Evolutionary conservation across 148 eudicot species (phyloP).

Genomic region (Dysphania ambrosioides): DNA sequence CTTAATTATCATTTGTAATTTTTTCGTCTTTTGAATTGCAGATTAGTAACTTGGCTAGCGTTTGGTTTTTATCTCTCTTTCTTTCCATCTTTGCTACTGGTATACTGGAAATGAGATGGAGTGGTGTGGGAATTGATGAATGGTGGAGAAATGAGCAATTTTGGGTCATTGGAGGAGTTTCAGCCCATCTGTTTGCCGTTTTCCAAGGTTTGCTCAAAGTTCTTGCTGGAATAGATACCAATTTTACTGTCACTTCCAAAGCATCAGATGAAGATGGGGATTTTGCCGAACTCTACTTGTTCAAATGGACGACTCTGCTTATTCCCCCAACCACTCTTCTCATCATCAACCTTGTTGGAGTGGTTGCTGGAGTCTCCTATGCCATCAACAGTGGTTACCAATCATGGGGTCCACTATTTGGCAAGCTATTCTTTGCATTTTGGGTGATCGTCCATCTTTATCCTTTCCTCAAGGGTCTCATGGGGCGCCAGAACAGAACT

Average conservation of each 20-base stretch:
- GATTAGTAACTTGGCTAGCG: constrained; percentile 53
- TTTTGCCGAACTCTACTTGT: constrained; percentile 50
- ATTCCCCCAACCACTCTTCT: constrained; percentile 59
- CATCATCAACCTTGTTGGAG: constrained; percentile 44
- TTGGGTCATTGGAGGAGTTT: constrained; percentile 62
- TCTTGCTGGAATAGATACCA: constrained; percentile 58
- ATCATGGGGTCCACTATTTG: constrained; percentile 60
- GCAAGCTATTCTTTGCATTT: constrained; percentile 55
- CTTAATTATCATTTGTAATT: neutral
- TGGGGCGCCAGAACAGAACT: constrained; percentile 51
- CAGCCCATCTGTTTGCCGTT: constrained; percentile 56
- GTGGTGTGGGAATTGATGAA: constrained; percentile 58
- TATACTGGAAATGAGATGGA: constrained; percentile 57
- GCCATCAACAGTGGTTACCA: constrained; percentile 58
- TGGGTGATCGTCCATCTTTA: constrained; percentile 65
- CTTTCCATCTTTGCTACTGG: constrained; percentile 57
- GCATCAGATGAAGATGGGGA: constrained; percentile 57
- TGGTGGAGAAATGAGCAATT: constrained; percentile 75
- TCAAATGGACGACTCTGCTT: constrained; percentile 55
- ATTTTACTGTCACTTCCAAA: constrained; percentile 61
- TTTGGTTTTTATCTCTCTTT: constrained; percentile 50
- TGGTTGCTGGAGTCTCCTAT: constrained; percentile 46
- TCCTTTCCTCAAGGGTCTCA: constrained; percentile 61
- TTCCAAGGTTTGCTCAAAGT: constrained; percentile 66
- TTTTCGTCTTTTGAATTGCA: constrained; percentile 26